Evolutionary conservation across 805 yeast species (phyloP).

Genomic region (Teunomyces panamensis): DNA sequence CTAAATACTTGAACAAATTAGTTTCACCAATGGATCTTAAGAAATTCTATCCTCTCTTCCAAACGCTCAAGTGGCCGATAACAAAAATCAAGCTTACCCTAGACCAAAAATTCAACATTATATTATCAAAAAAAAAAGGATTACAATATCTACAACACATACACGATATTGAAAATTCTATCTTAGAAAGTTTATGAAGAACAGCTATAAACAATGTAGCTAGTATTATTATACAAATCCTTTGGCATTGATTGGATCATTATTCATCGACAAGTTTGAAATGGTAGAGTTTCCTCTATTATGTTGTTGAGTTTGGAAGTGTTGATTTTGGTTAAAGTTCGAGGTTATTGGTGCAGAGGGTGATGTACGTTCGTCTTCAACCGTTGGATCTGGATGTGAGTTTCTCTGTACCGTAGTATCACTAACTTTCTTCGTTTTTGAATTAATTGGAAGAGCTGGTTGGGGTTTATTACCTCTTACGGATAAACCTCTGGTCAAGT

Average conservation of each 20-base stretch:
- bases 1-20: slow-evolving; percentile 9
- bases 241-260: slow-evolving; percentile 25
- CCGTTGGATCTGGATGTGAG: neutral
- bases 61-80: neutral
- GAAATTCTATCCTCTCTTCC: neutral
- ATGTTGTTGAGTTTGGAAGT: slow-evolving; percentile 16
- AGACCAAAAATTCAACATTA: neutral
- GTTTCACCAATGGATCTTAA: slow-evolving; percentile 8
- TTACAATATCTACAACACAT: neutral
- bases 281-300: slow-evolving; percentile 22
- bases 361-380: slow-evolving; percentile 11
- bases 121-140: neutral
- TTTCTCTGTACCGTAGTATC: slow-evolving; percentile 16
- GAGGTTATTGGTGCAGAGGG: slow-evolving; percentile 9
- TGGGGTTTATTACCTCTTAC: slow-evolving; percentile 15
- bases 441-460: neutral
- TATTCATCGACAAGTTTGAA: slow-evolving; percentile 16
- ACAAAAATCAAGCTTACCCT: neutral
- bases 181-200: neutral
- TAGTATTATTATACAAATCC: slow-evolving; percentile 18
- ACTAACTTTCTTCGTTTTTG: slow-evolving; percentile 21
- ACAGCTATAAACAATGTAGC: neutral
- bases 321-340: slow-evolving; percentile 8
- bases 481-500: slow-evolving; percentile 44
- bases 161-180: neutral